phyloP scores from a whole-genome alignment of 257 asterid genomes.

The Lithospermum erythrorhizon region DNA sequence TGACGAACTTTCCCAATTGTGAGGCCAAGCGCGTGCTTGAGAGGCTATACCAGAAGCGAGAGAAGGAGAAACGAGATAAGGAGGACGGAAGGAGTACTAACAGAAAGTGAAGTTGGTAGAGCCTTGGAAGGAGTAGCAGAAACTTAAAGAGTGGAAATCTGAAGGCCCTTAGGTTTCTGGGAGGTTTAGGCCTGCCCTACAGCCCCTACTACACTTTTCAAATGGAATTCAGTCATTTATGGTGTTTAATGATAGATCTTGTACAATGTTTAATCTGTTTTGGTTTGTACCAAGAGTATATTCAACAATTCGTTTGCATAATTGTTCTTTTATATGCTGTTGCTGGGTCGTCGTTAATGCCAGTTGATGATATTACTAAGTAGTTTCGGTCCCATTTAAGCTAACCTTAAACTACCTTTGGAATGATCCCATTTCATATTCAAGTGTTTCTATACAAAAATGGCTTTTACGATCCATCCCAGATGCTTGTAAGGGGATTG shows the following conservation, averaged over 20 bases:
- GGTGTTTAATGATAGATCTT: background rate
- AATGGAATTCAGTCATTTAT: background rate
- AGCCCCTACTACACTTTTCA: background rate
- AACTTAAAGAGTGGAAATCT: background rate
- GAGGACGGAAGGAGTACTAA: slow-evolving; percentile 46
- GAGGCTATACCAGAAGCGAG: slow-evolving; percentile 47
- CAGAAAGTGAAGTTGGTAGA: slow-evolving; percentile 29
- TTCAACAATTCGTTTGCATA: background rate
- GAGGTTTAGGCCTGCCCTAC: no score
- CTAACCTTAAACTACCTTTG: no score
- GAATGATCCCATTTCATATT: no score
- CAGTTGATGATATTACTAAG: background rate
- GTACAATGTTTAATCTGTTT: background rate
- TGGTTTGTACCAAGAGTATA: background rate
- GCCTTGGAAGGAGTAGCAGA: no score
- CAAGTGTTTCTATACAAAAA: no score
- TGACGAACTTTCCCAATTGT: slow-evolving; percentile 75
- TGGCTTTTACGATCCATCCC: no score
- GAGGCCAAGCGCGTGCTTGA: slow-evolving; percentile 83
- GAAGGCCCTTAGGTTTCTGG: background rate
- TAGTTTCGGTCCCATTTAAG: no score
- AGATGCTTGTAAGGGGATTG: no score
- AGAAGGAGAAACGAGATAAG: slow-evolving; percentile 42
- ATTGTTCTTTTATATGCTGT: background rate
- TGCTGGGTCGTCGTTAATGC: no score